A percentile compares a stretch with the other conserved stretches of the same genome.
Conservation (phyloP, 768 basidiomycete genomes). For the Mycena latifolia region DNA sequence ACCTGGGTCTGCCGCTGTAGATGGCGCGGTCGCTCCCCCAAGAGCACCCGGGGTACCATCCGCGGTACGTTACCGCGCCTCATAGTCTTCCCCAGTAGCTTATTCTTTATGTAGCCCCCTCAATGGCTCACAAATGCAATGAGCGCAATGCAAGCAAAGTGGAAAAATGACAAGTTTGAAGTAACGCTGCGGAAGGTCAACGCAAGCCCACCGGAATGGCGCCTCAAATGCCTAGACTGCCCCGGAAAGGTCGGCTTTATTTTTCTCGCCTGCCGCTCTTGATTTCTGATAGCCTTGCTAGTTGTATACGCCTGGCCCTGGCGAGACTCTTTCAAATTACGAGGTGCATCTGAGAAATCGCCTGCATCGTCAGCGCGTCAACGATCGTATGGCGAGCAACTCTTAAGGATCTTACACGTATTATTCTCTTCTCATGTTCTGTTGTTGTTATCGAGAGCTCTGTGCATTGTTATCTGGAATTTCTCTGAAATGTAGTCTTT, state of each 20-base stretch:
- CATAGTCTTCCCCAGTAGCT: conserved; percentile 8
- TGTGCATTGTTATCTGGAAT: conserved; percentile 32
- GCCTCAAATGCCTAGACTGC: conserved; percentile 93
- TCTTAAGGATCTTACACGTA: conserved; percentile 12
- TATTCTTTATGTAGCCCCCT: conserved; percentile 56
- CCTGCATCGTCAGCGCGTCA: conserved; percentile 81
- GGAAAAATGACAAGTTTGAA: conserved; percentile 88
- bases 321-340: conserved; percentile 89
- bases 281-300: conserved; percentile 42
- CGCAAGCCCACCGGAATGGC: conserved; percentile 76
- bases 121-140: conserved; percentile 79
- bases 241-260: conserved; percentile 83
- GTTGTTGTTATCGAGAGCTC: conserved; percentile 17
- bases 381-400: conserved; percentile 58
- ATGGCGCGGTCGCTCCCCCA: conserved; percentile 34
- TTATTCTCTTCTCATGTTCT: neutral
- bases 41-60: conserved; percentile 40
- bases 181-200: conserved; percentile 72
- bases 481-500: neutral
- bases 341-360: conserved; percentile 93
- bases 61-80: conserved; percentile 13
- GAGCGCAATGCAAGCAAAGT: conserved; percentile 74
- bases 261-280: neutral
- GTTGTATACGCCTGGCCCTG: conserved; percentile 93
- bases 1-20: conserved; percentile 14